Base-by-base conservation (phyloP, 352 stramenopile species). In the Pythium plurisporium region DNA sequence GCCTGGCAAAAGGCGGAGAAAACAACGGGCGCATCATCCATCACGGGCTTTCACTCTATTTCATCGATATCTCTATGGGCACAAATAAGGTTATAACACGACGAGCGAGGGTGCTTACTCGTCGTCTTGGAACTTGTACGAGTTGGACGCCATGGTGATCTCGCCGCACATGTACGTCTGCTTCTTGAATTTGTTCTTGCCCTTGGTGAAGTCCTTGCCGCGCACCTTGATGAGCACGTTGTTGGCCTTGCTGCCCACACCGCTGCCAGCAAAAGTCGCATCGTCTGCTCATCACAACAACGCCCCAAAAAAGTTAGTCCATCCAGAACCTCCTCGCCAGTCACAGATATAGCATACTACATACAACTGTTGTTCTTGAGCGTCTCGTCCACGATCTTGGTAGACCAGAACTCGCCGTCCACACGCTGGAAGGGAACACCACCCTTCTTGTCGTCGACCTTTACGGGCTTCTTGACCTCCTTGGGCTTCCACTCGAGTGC, bases 131-230 rank as follows among this genome's bases (percentile, higher is more conserved):
- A 97, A 98, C 80, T 97, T 98, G 78, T 90, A 96, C 67, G 87
- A 97, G 70, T 98, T 96, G 54, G 88, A 97, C 5, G 67, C 87
- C 79, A 98, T 91, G 46, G 84, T 89, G 63, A 99, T 98, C 40
- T 79, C 67, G 37, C 95, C 95, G 44, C 94, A 97, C 72, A 95
- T 89, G 80, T 99, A 99, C 54, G 78, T 97, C 42, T 94, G 92
- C 51, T 97, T 85, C 86, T 99, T 99, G 74, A 98, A 96, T 78
- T 99, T 99, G 60, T 98, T 99, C 81, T 99, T 99, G 65, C 99
- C 98, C 59, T 98, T 96, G 44, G 96, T 96, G 69, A 99, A 99
- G 73, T 99, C 96, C 76, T 99, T 99, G 36, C 98, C 98, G 57
- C 96, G 87, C 44, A 99, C 96, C 59, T 97, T 96, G 50, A 99